Conservation (phyloP, 2,329 filamentous ascomycete genomes). For the Colletotrichum acutatum region DNA sequence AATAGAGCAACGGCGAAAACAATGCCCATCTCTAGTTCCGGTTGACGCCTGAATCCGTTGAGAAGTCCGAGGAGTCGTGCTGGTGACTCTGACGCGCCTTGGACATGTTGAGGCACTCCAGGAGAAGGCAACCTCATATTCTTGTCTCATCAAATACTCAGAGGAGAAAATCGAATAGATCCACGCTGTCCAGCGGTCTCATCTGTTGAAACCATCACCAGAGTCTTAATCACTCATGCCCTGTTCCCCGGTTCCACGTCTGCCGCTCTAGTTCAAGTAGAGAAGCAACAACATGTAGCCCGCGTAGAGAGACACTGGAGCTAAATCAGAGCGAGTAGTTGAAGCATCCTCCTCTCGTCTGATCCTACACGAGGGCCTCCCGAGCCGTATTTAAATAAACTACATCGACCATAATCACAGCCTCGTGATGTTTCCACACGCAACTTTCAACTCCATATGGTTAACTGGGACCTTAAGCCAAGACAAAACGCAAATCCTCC, state of each 20-base stretch:
- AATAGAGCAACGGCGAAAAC: too few species aligned
- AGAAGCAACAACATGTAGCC: not conserved
- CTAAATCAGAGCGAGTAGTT: not conserved
- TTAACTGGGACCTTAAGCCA: not conserved
- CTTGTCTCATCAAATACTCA: not conserved
- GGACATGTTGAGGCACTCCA: not conserved
- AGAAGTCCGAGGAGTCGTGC: too few species aligned
- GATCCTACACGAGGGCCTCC: not conserved
- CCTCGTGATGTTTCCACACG: not conserved
- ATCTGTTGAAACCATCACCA: not conserved
- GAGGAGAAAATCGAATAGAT: not conserved
- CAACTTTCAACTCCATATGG: not conserved
- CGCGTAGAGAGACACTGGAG: not conserved
- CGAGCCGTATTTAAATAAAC: not conserved
- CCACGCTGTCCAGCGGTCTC: not conserved
- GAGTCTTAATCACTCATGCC: not conserved
- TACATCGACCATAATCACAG: not conserved
- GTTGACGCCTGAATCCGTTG: too few species aligned
- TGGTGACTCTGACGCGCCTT: not conserved
- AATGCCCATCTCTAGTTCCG: too few species aligned
- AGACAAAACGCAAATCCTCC: not conserved
- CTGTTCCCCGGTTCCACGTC: not conserved
- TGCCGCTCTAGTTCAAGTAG: not conserved
- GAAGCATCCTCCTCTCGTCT: not conserved
- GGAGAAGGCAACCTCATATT: not conserved